Evolutionary conservation across 164 flowering plant genomes (phyloP).

Genomic region (Akebia trifoliata): DNA sequence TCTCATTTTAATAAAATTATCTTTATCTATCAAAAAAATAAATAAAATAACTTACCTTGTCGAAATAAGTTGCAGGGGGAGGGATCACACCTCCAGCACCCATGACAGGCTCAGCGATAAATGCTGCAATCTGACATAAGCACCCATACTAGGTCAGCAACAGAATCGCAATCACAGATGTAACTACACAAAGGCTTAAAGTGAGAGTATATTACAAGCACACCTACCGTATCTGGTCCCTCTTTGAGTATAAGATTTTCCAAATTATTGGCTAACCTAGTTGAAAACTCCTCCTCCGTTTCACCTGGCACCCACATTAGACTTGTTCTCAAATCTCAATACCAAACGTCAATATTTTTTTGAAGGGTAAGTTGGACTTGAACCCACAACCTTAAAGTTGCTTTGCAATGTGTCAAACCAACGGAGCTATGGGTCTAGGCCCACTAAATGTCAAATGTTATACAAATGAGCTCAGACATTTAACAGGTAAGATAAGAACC

Average conservation of each 20-base stretch:
- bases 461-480: not conserved
- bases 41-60: conserved; percentile 53
- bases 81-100: conserved; percentile 98
- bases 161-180: not conserved
- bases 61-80: conserved; percentile 94
- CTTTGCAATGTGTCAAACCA: too few species aligned
- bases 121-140: conserved; percentile 84
- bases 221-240: conserved; percentile 90
- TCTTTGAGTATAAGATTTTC: conserved; percentile 92
- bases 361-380: too few species aligned
- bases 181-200: not conserved
- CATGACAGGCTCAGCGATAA: conserved; percentile 99
- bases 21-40: not conserved
- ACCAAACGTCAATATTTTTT: too few species aligned
- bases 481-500: conserved; percentile 34
- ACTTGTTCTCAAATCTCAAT: conserved; percentile 5
- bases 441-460: not conserved
- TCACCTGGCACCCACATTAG: conserved; percentile 50
- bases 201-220: not conserved
- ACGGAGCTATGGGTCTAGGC: too few species aligned
- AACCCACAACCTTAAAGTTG: too few species aligned
- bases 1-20: too few species aligned
- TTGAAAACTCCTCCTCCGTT: conserved; percentile 88
- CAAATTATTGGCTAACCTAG: conserved; percentile 84
- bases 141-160: not conserved